phyloP scores from a whole-genome alignment of 306 rosid species.

The Cicer chorassanicum region DNA sequence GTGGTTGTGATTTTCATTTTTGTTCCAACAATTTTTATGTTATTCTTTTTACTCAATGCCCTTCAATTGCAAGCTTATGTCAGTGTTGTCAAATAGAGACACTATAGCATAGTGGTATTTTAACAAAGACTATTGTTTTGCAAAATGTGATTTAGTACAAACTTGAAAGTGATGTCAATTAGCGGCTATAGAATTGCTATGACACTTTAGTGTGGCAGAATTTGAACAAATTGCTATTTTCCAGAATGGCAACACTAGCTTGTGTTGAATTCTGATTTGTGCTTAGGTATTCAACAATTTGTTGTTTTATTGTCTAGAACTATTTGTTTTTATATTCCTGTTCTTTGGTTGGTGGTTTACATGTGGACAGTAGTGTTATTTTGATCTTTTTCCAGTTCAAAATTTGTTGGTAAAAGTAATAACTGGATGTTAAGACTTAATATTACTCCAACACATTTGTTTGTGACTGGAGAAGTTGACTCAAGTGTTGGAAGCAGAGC shows the following conservation, averaged over 20 bases:
- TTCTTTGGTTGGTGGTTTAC: not conserved
- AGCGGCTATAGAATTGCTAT: no score
- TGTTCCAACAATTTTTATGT: conserved; percentile 11
- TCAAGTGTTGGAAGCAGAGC: conserved; percentile 83
- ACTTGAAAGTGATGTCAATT: not conserved
- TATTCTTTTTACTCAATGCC: not conserved
- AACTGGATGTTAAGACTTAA: conserved; percentile 1
- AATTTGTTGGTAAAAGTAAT: conserved; percentile 16
- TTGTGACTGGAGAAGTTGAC: conserved; percentile 75
- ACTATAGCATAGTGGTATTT: not conserved
- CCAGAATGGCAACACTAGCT: not conserved
- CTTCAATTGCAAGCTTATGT: conserved; percentile 4
- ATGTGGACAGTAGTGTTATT: conserved; percentile 17
- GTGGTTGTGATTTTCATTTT: not conserved
- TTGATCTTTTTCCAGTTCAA: conserved; percentile 3
- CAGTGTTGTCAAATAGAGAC: not conserved
- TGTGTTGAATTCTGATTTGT: conserved; percentile 16
- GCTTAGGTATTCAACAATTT: conserved; percentile 2
- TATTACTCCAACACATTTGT: conserved; percentile 34
- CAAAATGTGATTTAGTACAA: not conserved
- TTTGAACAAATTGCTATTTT: not conserved
- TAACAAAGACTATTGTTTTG: not conserved
- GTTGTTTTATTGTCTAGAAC: not conserved
- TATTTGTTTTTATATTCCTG: not conserved
- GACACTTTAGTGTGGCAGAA: not conserved